These are phyloP conservation scores for Ceratorhiza oryzae-sativae DNA, from an alignment of 1,284 basidiomycete genomes.

Conservation along the genomic window DNA sequence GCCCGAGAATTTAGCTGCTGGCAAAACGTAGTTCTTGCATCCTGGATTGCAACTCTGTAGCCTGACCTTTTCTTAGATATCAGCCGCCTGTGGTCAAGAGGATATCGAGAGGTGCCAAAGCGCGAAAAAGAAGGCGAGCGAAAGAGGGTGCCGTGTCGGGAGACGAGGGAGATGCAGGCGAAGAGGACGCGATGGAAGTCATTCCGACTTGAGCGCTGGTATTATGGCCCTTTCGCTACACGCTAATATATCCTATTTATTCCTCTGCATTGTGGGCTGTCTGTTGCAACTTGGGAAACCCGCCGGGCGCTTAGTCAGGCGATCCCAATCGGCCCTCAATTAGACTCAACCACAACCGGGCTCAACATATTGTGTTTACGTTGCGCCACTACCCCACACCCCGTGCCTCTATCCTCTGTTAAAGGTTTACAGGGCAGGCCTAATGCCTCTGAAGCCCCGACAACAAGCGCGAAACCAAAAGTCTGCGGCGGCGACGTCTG, in stretches of 20 bases:
- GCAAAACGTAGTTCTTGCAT: conserved; percentile 61
- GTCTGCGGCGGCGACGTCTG: background rate
- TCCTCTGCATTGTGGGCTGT: background rate
- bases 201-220: conserved; percentile 5
- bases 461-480: conserved; percentile 20
- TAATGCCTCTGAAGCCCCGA: conserved; percentile 29
- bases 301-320: conserved; percentile 3
- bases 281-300: too few species aligned
- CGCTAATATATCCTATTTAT: background rate
- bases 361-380: conserved; percentile 8
- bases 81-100: conserved; percentile 63
- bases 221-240: background rate
- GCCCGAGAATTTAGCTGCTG: conserved; percentile 51
- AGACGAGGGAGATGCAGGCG: conserved; percentile 3
- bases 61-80: conserved; percentile 54
- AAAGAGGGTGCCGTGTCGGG: conserved; percentile 47
- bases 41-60: background rate
- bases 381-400: background rate
- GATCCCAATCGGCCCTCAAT: conserved; percentile 2
- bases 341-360: conserved; percentile 31
- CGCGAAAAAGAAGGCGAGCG: conserved; percentile 60
- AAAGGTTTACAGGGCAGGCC: background rate
- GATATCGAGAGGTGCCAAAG: conserved; percentile 64
- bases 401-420: background rate
- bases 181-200: conserved; percentile 32